These are phyloP conservation scores for Turritis glabra DNA, from an alignment of 345 rosid genomes.

Conservation along the genomic window DNA sequence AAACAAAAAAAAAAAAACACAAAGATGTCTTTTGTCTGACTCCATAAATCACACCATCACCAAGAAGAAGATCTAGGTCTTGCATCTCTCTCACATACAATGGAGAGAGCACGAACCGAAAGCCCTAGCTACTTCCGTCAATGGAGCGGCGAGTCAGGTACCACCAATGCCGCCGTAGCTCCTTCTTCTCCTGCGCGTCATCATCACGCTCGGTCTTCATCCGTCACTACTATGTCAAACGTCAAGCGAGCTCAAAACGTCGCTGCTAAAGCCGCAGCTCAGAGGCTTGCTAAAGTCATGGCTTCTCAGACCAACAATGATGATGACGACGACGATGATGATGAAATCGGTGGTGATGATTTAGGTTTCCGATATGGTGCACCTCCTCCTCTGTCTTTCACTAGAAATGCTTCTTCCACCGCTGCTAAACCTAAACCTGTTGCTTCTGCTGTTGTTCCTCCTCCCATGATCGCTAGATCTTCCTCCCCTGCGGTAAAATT, in stretches of 20 bases:
- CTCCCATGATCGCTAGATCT: constrained; percentile 69
- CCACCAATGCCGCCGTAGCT: constrained; percentile 38
- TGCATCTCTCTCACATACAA: constrained; percentile 26
- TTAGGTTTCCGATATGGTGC: constrained; percentile 84
- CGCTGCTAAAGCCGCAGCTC: constrained; percentile 97
- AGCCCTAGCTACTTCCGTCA: constrained; percentile 75
- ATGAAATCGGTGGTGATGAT: constrained; percentile 48
- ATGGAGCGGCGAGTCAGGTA: constrained; percentile 66
- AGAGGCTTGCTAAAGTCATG: constrained; percentile 98
- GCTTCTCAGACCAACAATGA: constrained; percentile 92
- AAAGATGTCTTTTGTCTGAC: constrained; percentile 18
- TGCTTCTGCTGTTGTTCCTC: constrained; percentile 35
- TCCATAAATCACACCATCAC: constrained; percentile 13
- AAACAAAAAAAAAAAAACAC: not conserved
- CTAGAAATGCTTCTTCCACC: constrained; percentile 44
- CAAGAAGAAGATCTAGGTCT: constrained; percentile 37
- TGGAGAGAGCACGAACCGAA: constrained; percentile 78
- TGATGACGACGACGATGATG: constrained; percentile 67
- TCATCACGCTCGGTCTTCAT: constrained; percentile 67
- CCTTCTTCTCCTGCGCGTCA: constrained; percentile 61
- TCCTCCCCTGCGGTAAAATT: constrained; percentile 81
- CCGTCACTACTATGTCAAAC: constrained; percentile 68
- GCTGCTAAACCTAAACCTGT: constrained; percentile 39
- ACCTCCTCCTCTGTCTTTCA: constrained; percentile 75
- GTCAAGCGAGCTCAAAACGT: constrained; percentile 89